Base-by-base conservation (phyloP, 192 early-diverging fungal genomes). In the Coemansia sp. region DNA sequence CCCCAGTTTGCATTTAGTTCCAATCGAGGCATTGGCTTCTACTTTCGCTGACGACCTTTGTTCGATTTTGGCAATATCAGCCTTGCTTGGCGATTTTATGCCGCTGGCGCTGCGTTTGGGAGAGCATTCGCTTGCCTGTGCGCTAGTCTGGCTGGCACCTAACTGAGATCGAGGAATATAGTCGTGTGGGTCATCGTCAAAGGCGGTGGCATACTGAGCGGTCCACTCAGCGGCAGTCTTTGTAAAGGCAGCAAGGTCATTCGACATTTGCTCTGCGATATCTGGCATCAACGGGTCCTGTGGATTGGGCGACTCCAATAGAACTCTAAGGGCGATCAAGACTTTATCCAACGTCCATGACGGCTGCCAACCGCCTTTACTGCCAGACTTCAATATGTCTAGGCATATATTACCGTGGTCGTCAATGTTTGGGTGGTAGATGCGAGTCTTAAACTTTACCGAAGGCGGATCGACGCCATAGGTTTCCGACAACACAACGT, bases 401-500 rank as follows among this genome's bases (percentile, higher is more conserved):
- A 90, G 70, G 59, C 93, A 94, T 12, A 94, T 94, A 4, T 91
- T 86, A 20, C 93, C 93, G 47, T 84, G 77, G 33, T 93, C 88
- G 65, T 94, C 93, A 47, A 94, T 91, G 61, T 94, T 94, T 7
- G 93, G 93, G 54, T 94, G 93, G 68, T 93, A 93, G 15, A 94
- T 88, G n/a, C 77, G 87, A 24, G 93, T 93, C n/a, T 79, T 74
- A 49, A 93, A 93, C 63, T 84, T 86, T 38, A 92, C 81, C 15
- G 86, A 79, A 4, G 93, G 93, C 12, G 92, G 91, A 24, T 89
- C 89, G n/a, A 94, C 79, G 2, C 92, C 92, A 71, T 93, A 94
- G 15, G 81, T 87, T 27, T 46, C 43, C 1, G 73, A 67, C 18
- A 85, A 71, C 29, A 57, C 31, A 3, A 92, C 84, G 42, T 92